A percentile compares a stretch with the other conserved stretches of the same genome.
Evolutionary conservation across 208 protist genomes (phyloP).

Genomic region (Angomonas desouzai): DNA sequence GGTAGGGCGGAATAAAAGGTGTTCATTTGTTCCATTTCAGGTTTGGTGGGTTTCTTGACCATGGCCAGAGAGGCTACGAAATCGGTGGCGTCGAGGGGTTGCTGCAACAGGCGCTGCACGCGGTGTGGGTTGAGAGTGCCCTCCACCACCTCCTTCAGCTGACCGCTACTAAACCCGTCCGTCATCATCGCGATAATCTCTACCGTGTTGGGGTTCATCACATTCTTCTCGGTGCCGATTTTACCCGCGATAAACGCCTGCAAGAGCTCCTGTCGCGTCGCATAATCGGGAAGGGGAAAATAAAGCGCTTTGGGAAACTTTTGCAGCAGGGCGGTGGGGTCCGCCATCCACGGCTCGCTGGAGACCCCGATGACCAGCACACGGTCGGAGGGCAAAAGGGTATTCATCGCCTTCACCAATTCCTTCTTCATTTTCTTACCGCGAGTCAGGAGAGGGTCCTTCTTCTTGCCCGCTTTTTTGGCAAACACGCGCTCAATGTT

Average conservation of each 20-base stretch:
- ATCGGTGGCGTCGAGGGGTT: conserved; percentile 60
- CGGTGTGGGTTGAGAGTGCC: conserved; percentile 64
- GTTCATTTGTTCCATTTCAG: conserved; percentile 54
- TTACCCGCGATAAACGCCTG: conserved; percentile 34
- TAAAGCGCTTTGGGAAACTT: conserved; percentile 77
- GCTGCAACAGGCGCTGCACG: conserved; percentile 59
- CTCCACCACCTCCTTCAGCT: conserved; percentile 51
- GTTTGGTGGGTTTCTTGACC: conserved; percentile 39
- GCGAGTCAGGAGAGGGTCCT: conserved; percentile 50
- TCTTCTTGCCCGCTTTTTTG: conserved; percentile 53
- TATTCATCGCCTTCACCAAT: conserved; percentile 69
- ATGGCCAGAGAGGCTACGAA: conserved; percentile 73
- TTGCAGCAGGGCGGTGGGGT: conserved; percentile 47
- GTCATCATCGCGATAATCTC: conserved; percentile 76
- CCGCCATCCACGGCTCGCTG: conserved; percentile 67
- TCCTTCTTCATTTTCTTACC: conserved; percentile 92
- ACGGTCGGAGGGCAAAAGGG: conserved; percentile 81
- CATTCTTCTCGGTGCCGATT: background rate
- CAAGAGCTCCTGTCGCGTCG: conserved; percentile 73
- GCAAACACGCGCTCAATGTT: conserved; percentile 87
- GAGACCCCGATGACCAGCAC: conserved; percentile 87
- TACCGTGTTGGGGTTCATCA: conserved; percentile 20
- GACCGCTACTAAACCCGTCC: conserved; percentile 62
- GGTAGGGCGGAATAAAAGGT: conserved; percentile 65
- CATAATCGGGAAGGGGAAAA: conserved; percentile 84